These are phyloP conservation scores for Aureobasidium sp. DNA, from an alignment of 2,329 filamentous ascomycete genomes.

Conservation along the genomic window DNA sequence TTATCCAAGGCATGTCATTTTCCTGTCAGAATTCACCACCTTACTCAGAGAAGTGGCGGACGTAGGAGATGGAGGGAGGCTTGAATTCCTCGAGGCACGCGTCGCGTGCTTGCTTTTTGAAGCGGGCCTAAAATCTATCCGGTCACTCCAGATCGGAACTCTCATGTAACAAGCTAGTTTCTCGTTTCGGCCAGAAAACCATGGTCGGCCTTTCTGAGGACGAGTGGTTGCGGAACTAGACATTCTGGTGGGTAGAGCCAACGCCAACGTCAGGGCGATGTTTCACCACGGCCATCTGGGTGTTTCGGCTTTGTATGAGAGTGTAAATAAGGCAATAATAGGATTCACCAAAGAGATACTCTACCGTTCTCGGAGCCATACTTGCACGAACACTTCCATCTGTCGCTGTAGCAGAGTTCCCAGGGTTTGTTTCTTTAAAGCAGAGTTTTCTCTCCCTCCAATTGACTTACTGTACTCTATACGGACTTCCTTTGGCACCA, in stretches of 20 bases:
- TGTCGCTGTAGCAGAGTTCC: neutral
- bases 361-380: neutral
- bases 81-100: slow-evolving; percentile 9
- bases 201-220: neutral
- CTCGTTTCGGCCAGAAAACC: neutral
- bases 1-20: slow-evolving; percentile 11
- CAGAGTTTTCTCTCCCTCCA: neutral
- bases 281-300: neutral
- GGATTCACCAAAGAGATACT: neutral
- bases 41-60: slow-evolving; percentile 3
- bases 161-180: neutral
- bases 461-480: too few species aligned
- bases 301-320: neutral
- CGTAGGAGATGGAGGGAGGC: slow-evolving; percentile 8
- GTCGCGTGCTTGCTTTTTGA: slow-evolving; percentile 15
- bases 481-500: too few species aligned
- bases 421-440: neutral
- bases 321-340: neutral
- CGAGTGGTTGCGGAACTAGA: neutral
- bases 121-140: neutral
- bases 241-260: neutral
- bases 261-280: neutral
- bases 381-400: neutral
- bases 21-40: neutral
- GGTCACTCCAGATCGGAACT: neutral